Base-by-base conservation (phyloP, 2,329 filamentous ascomycete species). In the Rhynchosporium agropyri region DNA sequence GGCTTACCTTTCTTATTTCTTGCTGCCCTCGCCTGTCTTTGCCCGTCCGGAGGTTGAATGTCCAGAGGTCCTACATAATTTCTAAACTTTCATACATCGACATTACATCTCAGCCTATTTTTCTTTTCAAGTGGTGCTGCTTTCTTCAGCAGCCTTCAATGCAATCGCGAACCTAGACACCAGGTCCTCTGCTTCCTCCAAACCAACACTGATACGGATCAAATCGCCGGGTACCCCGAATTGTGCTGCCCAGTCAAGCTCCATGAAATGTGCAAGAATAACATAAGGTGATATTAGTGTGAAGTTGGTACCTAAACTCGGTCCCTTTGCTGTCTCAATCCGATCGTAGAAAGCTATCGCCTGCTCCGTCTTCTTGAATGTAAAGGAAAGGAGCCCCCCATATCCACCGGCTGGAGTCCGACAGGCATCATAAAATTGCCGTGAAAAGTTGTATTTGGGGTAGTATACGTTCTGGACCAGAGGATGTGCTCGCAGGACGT, bases 261-360 rank as follows among this genome's bases (percentile, higher is more conserved):
- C 95, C 51, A 84, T 81, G 72, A 95, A 99, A 76, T 99, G 95
- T 4, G 95, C 95, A 38, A 99, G 77, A 40, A 99, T 80, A 28
- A 95, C 92, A 75, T 97, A 99, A 0, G 95, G 95, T 55, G 89
- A 96, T 62, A 89, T 89, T 43, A 99, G 80, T 0, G 95, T 98
- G 75, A 99, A 99, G 76, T 99, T 99, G 0, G 95, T 98, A 2
- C 95, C 95, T 56, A 99, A 80, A 76, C 92, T 97, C 0, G 95
- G 95, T 0, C 95, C 95, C 76, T 99, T 99, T 45, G 92, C 88
- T 1, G 92, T 95, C 66, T 96, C 87, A 15, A 99, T 79, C 12
- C 84, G 83, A 76, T 99, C 92, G 76, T 89, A 97, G 75, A 98
- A 97, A 0, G 85, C 83, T 60, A 91, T 80, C 0, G 94, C 91